These are phyloP conservation scores for Chrysosporium queenslandicum DNA, from an alignment of 2,329 filamentous ascomycete species.

Conservation along the genomic window DNA sequence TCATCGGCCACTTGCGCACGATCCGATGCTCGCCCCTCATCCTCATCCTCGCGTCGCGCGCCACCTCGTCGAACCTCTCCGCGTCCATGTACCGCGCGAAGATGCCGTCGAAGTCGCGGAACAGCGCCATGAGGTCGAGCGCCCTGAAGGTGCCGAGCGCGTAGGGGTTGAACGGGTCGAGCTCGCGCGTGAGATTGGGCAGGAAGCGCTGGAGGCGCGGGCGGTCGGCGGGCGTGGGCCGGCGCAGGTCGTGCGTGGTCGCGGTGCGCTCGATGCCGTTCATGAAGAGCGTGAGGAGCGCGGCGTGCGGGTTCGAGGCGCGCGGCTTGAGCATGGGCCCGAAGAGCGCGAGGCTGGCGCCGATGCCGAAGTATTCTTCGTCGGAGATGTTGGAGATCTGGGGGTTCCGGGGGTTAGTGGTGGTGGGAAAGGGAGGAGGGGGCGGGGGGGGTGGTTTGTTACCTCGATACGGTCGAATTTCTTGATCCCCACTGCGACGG, in stretches of 20 bases:
- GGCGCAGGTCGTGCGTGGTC: background rate
- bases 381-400: constrained; percentile 38
- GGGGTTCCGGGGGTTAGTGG: background rate
- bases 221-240: background rate
- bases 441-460: background rate
- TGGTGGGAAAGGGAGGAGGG: background rate
- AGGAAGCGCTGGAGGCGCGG: background rate
- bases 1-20: constrained; percentile 28
- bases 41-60: constrained; percentile 14
- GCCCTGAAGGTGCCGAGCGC: background rate
- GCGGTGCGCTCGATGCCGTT: constrained; percentile 19
- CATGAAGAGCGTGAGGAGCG: constrained; percentile 36
- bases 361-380: constrained; percentile 25
- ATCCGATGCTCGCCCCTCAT: constrained; percentile 27
- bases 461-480: constrained; percentile 36
- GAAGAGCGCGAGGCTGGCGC: constrained; percentile 22
- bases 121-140: background rate
- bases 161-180: background rate
- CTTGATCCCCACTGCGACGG: constrained; percentile 9
- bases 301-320: constrained; percentile 31
- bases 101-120: background rate
- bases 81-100: background rate
- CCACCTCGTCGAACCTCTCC: background rate
- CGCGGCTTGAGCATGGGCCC: constrained; percentile 27
- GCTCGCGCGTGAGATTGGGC: background rate